Evolutionary conservation across 805 yeast genomes (phyloP).

Genomic region (Yamadazyma kitorensis): DNA sequence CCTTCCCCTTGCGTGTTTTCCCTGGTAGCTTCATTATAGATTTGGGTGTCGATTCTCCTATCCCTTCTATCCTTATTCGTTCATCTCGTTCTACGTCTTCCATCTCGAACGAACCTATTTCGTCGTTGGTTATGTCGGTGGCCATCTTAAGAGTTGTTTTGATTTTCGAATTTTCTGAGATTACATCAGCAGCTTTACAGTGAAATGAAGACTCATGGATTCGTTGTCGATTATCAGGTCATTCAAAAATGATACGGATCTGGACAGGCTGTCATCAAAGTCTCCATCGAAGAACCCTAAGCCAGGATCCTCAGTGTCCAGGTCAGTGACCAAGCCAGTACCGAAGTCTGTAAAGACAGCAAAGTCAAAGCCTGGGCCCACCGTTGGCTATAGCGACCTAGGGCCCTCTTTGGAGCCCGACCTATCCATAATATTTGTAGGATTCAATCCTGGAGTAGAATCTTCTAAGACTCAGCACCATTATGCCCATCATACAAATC

Average conservation of each 20-base stretch:
- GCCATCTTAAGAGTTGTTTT: no score
- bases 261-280: no score
- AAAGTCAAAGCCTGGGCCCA: background rate
- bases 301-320: background rate
- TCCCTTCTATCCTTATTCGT: no score
- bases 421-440: slow-evolving; percentile 53
- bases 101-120: no score
- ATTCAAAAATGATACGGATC: slow-evolving; percentile 4
- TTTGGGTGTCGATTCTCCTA: slow-evolving; percentile 15
- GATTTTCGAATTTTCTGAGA: no score
- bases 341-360: background rate
- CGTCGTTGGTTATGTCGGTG: no score
- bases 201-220: slow-evolving; percentile 7
- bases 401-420: slow-evolving; percentile 26
- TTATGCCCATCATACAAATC: slow-evolving; percentile 68
- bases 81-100: no score
- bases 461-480: slow-evolving; percentile 64
- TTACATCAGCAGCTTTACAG: no score
- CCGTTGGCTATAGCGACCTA: slow-evolving; percentile 7
- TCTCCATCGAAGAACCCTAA: background rate
- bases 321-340: background rate
- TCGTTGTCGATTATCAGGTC: slow-evolving; percentile 4
- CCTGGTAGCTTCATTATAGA: slow-evolving; percentile 10
- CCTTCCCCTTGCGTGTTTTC: slow-evolving; percentile 14
- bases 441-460: slow-evolving; percentile 69